Conservation (phyloP, 1,284 basidiomycete species). For the Naganishia liquefaciens region DNA sequence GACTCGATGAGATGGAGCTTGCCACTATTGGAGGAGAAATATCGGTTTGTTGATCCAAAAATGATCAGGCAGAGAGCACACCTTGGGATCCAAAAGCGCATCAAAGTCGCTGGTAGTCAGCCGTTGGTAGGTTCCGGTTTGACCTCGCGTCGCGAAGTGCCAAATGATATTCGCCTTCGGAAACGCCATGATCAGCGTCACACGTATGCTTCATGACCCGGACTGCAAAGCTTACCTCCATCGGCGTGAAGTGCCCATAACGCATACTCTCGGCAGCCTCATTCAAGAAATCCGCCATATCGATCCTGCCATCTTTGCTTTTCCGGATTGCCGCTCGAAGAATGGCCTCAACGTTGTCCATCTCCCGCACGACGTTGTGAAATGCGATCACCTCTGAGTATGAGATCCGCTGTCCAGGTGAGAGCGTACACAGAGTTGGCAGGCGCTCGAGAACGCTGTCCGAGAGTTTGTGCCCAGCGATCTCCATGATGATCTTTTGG, state of each 20-base stretch:
- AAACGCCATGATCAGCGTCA: conserved; percentile 48
- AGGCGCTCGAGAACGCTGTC: conserved; percentile 84
- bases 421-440: conserved; percentile 82
- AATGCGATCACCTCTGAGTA: conserved; percentile 95
- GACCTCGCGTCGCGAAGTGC: conserved; percentile 86
- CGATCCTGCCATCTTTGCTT: conserved; percentile 85
- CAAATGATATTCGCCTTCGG: conserved; percentile 88
- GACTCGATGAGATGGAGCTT: conserved; percentile 40
- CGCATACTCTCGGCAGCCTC: conserved; percentile 63
- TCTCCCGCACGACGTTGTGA: conserved; percentile 90
- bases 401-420: conserved; percentile 82
- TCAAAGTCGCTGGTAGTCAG: conserved; percentile 83
- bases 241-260: conserved; percentile 88
- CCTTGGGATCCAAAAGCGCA: conserved; percentile 70
- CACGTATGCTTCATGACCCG: background rate
- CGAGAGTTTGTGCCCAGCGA: conserved; percentile 91
- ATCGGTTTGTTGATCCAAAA: conserved; percentile 9
- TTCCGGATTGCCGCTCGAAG: conserved; percentile 67
- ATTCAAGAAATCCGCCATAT: conserved; percentile 56
- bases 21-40: conserved; percentile 36
- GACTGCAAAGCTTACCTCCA: conserved; percentile 62
- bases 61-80: conserved; percentile 22
- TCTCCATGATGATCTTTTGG: conserved; percentile 87
- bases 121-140: conserved; percentile 60
- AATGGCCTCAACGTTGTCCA: conserved; percentile 86